Evolutionary conservation across 1,284 basidiomycete species (phyloP).

Genomic region (Moesziomyces sp.): DNA sequence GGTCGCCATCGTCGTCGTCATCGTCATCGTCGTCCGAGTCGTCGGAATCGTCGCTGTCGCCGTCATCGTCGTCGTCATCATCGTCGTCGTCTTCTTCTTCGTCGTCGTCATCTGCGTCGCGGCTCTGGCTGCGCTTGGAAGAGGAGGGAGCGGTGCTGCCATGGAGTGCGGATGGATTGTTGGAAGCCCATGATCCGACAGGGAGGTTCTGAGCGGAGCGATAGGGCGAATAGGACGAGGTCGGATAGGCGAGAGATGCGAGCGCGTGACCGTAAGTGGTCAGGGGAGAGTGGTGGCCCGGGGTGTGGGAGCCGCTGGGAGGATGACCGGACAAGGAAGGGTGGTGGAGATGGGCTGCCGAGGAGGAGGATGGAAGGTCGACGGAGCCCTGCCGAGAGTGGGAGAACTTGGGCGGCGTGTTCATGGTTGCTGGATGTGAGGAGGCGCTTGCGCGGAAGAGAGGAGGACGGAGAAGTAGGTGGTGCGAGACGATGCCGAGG

Average conservation of each 20-base stretch:
- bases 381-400: conserved; percentile 52
- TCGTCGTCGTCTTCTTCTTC: conserved; percentile 38
- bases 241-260: conserved; percentile 43
- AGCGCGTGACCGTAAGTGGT: conserved; percentile 44
- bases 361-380: conserved; percentile 28
- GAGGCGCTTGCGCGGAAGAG: not conserved
- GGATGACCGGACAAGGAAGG: conserved; percentile 25
- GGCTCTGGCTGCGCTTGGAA: conserved; percentile 33
- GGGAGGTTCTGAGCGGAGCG: conserved; percentile 17
- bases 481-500: too few species aligned
- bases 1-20: conserved; percentile 22
- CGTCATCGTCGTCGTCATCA: conserved; percentile 27
- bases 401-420: conserved; percentile 48
- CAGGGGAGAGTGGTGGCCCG: conserved; percentile 38
- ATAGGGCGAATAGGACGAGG: conserved; percentile 41
- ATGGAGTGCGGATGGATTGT: conserved; percentile 35
- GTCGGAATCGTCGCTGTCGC: conserved; percentile 4
- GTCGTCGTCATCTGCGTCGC: conserved; percentile 21
- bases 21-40: conserved; percentile 44
- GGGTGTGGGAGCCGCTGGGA: conserved; percentile 28
- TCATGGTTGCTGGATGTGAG: conserved; percentile 20
- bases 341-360: conserved; percentile 43
- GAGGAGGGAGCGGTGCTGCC: conserved; percentile 16
- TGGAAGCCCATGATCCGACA: conserved; percentile 22
- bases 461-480: not conserved